Percentiles rank a stretch among this genome's conserved stretches.
These are phyloP conservation scores for Chamaecrista fasciculata DNA, from an alignment of 306 rosid genomes.

Conservation along the genomic window DNA sequence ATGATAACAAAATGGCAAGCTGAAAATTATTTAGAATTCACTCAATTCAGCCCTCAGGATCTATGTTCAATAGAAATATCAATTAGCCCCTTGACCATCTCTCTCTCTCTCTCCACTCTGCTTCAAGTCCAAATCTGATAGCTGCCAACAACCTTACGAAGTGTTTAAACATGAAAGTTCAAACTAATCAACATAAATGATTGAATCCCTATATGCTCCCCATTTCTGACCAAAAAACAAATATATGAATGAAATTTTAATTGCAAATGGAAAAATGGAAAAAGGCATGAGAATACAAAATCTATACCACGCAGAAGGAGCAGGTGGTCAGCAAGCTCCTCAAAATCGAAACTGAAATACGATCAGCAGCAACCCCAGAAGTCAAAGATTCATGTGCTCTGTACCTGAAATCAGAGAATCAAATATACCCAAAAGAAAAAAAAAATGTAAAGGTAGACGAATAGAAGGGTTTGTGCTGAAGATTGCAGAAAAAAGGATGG, in stretches of 20 bases:
- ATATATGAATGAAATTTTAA: too few relatives aligned
- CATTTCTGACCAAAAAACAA: too few relatives aligned
- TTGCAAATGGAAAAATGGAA: too few relatives aligned
- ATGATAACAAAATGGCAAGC: not conserved
- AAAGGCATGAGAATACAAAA: slow-evolving; percentile 3
- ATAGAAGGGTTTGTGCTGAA: not conserved
- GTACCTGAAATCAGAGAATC: not conserved
- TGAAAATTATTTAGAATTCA: not conserved
- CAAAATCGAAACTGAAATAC: not conserved
- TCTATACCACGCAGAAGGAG: slow-evolving; percentile 22
- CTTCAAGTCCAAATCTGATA: too few relatives aligned
- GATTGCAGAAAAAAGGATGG: not conserved
- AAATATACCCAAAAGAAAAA: not conserved
- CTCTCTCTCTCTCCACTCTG: too few relatives aligned
- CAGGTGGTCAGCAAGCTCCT: slow-evolving; percentile 35
- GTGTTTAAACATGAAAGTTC: too few relatives aligned
- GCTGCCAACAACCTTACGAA: too few relatives aligned
- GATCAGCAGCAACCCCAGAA: slow-evolving; percentile 22
- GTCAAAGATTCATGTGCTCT: slow-evolving; percentile 5
- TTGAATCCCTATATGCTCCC: too few relatives aligned
- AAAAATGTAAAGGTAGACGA: too few relatives aligned
- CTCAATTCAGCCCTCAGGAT: not conserved
- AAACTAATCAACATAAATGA: too few relatives aligned
- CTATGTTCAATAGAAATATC: not conserved
- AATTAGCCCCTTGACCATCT: not conserved